Evolutionary conservation across 805 yeast genomes (phyloP).

Genomic region (Lachancea thermotolerans): DNA sequence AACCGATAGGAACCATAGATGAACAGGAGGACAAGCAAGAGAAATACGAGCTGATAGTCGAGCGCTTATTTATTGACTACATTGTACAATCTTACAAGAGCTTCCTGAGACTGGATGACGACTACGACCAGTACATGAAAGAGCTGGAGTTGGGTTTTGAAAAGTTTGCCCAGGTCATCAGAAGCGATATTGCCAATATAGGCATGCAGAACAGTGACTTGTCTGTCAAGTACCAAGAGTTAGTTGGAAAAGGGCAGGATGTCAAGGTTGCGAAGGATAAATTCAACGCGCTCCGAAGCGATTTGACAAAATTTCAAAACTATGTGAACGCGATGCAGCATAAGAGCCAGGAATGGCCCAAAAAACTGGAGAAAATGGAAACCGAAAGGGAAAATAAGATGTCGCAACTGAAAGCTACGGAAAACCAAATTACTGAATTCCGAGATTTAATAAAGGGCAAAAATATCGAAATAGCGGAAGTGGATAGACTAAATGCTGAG

Average conservation of each 20-base stretch:
- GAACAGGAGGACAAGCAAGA: conserved; percentile 29
- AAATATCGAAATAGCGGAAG: conserved; percentile 55
- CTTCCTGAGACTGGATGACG: conserved; percentile 59
- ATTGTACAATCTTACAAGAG: conserved; percentile 60
- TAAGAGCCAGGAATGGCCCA: conserved; percentile 60
- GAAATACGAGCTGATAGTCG: conserved; percentile 33
- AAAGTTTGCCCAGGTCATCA: conserved; percentile 42
- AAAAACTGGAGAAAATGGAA: conserved; percentile 48
- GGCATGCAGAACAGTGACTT: conserved; percentile 37
- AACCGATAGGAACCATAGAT: conserved; percentile 21
- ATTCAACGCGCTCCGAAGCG: conserved; percentile 59
- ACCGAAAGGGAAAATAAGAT: conserved; percentile 45
- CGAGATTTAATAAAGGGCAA: conserved; percentile 42
- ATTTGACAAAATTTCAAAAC: conserved; percentile 61
- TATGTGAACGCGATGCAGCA: conserved; percentile 61
- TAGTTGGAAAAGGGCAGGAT: conserved; percentile 40
- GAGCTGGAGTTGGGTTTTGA: conserved; percentile 55
- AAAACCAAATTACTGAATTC: conserved; percentile 36
- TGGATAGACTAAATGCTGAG: conserved; percentile 57
- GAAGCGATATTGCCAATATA: conserved; percentile 38
- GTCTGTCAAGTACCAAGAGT: conserved; percentile 34
- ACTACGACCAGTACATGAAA: conserved; percentile 45
- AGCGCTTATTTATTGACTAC: conserved; percentile 49
- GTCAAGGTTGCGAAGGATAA: conserved; percentile 50
- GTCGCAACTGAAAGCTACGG: conserved; percentile 36